These are phyloP conservation scores for Kwoniella sp. DNA, from an alignment of 768 basidiomycete species.

Conservation along the genomic window DNA sequence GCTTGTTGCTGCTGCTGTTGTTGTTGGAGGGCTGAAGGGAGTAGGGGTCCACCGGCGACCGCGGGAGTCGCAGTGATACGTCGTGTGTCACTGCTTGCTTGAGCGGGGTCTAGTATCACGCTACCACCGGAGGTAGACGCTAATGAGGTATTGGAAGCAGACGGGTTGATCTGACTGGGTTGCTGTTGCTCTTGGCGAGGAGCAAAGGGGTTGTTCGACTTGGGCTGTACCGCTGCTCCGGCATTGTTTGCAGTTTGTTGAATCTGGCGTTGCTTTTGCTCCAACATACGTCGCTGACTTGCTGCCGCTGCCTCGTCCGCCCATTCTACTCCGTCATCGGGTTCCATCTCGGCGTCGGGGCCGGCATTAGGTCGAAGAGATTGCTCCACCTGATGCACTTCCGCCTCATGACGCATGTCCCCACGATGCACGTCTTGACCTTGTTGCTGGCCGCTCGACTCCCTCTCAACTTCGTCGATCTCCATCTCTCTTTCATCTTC, in stretches of 20 bases:
- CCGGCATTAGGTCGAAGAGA: constrained; percentile 37
- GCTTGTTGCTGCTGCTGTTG: constrained; percentile 11
- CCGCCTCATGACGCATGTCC: constrained; percentile 53
- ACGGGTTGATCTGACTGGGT: constrained; percentile 1
- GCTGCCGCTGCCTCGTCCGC: constrained; percentile 70
- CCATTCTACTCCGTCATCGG: constrained; percentile 85
- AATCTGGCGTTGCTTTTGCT: constrained; percentile 25
- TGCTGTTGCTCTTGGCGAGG: constrained; percentile 15
- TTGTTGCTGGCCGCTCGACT: constrained; percentile 55
- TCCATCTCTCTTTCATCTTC: constrained; percentile 64
- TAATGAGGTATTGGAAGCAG: constrained; percentile 51
- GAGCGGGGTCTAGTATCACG: constrained; percentile 66
- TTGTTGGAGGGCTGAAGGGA: constrained; percentile 38
- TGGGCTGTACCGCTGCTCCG: constrained; percentile 49
- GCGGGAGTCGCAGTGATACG: constrained; percentile 77
- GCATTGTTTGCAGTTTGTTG: constrained; percentile 18
- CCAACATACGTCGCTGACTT: constrained; percentile 50
- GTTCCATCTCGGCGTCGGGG: constrained; percentile 60
- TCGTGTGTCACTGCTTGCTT: constrained; percentile 68
- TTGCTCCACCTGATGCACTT: constrained; percentile 21
- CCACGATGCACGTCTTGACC: constrained; percentile 66
- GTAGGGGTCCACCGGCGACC: constrained; percentile 60
- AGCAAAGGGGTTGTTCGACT: constrained; percentile 49
- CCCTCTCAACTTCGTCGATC: constrained; percentile 33
- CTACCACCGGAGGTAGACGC: constrained; percentile 23